phyloP scores from a whole-genome alignment of 345 rosid species.

The Turnera subulata region DNA sequence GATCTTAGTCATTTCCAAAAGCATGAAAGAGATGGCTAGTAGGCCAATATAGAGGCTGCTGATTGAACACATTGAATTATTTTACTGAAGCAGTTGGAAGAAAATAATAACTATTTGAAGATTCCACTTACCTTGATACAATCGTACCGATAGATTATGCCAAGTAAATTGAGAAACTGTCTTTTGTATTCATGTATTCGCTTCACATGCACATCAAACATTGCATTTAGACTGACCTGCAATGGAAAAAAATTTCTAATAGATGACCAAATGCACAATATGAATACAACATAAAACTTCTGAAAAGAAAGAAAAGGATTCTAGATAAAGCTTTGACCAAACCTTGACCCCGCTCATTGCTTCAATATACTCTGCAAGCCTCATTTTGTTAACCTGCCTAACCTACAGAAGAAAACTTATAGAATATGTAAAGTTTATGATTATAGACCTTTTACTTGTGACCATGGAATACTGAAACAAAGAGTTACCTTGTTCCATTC shows the following conservation, averaged over 20 bases:
- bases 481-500: slow-evolving; percentile 41
- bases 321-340: slow-evolving; percentile 10
- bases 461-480: slow-evolving; percentile 8
- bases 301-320: background rate
- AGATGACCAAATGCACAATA: slow-evolving; percentile 2
- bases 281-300: background rate
- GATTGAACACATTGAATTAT: too few species aligned
- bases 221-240: slow-evolving; percentile 43
- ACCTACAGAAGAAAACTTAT: slow-evolving; percentile 20
- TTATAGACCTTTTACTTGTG: too few species aligned
- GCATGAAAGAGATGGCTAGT: background rate
- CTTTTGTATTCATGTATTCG: slow-evolving; percentile 48
- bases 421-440: too few species aligned
- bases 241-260: background rate
- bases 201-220: slow-evolving; percentile 53
- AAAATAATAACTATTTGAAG: background rate
- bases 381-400: slow-evolving; percentile 41
- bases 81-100: background rate
- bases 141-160: slow-evolving; percentile 45
- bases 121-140: slow-evolving; percentile 40
- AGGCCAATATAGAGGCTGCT: background rate
- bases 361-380: slow-evolving; percentile 52
- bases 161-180: slow-evolving; percentile 43
- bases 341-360: slow-evolving; percentile 49
- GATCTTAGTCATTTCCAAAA: too few species aligned